phyloP scores from a whole-genome alignment of 441 rosid species.

The Corymbia citriodora region DNA sequence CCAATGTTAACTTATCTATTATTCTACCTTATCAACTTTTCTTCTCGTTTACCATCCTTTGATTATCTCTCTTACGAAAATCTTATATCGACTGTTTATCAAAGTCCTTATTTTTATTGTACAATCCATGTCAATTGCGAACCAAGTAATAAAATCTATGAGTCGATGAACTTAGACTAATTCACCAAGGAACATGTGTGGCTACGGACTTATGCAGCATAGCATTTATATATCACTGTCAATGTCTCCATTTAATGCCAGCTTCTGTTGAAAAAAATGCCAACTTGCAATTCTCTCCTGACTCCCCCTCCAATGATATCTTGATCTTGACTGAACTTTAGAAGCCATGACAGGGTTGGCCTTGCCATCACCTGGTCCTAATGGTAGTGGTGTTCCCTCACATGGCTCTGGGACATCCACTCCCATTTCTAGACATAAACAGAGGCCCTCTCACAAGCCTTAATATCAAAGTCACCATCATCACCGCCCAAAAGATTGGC shows the following conservation, averaged over 20 bases:
- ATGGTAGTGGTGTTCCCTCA: slow-evolving; percentile 25
- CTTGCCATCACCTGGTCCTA: background rate
- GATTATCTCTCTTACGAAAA: background rate
- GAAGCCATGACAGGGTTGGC: background rate
- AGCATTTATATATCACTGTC: background rate
- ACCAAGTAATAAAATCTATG: background rate
- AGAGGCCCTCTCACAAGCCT: slow-evolving; percentile 10
- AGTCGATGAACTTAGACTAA: background rate
- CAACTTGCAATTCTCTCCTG: background rate
- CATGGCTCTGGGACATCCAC: slow-evolving; percentile 34
- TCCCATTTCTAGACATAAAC: slow-evolving; percentile 20
- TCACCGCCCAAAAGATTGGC: slow-evolving; percentile 23
- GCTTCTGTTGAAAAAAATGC: background rate
- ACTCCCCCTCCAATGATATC: background rate
- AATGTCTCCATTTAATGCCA: background rate
- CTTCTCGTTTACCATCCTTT: background rate
- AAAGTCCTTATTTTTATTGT: background rate
- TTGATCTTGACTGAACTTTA: background rate
- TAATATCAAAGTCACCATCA: slow-evolving; percentile 15
- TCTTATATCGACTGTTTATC: background rate
- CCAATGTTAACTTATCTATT: background rate
- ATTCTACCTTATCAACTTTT: background rate
- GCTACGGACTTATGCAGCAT: background rate
- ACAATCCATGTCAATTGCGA: background rate
- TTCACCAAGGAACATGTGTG: background rate